A percentile compares a stretch with the other conserved stretches of the same genome.
phyloP scores from a whole-genome alignment of 495 filamentous ascomycete species.

The Parathielavia appendiculata region DNA sequence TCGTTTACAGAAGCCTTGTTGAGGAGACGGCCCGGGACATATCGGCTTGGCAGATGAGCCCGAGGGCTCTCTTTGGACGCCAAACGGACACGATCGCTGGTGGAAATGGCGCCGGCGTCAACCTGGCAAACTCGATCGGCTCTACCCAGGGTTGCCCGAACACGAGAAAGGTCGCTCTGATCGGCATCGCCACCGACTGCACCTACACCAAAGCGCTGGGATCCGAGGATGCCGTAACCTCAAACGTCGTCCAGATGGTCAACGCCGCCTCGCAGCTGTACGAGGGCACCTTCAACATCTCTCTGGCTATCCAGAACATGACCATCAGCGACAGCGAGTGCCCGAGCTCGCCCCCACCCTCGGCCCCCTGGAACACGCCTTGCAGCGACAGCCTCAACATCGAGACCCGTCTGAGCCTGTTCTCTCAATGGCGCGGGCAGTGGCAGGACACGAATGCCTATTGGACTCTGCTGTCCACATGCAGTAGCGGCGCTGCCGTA shows the following conservation, averaged over 20 bases:
- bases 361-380: conserved; percentile 74
- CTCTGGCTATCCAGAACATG: conserved; percentile 80
- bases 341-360: conserved; percentile 55
- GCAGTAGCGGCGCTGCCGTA: conserved; percentile 78
- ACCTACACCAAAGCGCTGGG: conserved; percentile 69
- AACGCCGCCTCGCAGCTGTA: conserved; percentile 83
- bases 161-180: conserved; percentile 80
- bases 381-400: conserved; percentile 63
- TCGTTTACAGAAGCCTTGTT: conserved; percentile 48
- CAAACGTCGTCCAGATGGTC: conserved; percentile 76
- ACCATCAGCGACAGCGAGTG: conserved; percentile 66
- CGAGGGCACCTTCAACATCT: conserved; percentile 89
- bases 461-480: conserved; percentile 88
- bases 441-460: conserved; percentile 73
- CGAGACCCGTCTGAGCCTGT: conserved; percentile 74
- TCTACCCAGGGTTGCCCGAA: conserved; percentile 75
- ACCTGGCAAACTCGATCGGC: conserved; percentile 76
- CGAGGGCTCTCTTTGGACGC: conserved; percentile 38
- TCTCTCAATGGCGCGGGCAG: conserved; percentile 80
- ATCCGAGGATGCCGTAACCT: conserved; percentile 50
- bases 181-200: conserved; percentile 92
- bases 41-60: conserved; percentile 29
- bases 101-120: conserved; percentile 80
- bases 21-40: conserved; percentile 27
- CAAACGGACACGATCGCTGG: conserved; percentile 51